Conservation (phyloP, 257 asterid species). For the Solanum peruvianum region DNA sequence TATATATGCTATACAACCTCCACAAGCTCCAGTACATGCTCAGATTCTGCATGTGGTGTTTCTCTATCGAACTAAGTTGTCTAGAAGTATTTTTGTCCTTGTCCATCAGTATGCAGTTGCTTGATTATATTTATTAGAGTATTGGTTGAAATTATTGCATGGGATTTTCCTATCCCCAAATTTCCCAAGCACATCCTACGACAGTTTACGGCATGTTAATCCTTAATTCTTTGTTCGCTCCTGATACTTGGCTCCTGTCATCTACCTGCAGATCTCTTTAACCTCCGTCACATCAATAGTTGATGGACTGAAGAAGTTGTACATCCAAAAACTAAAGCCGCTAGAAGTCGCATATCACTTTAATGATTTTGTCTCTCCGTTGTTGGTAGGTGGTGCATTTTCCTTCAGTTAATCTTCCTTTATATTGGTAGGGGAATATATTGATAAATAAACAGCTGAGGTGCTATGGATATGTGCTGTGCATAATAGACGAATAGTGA, state of each 20-base stretch:
- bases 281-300: slow-evolving; percentile 74
- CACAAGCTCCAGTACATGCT: neutral
- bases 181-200: neutral
- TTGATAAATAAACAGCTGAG: neutral
- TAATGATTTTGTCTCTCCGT: slow-evolving; percentile 85
- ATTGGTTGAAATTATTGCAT: neutral
- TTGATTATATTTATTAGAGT: neutral
- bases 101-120: neutral
- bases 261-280: slow-evolving; percentile 46
- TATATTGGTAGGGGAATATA: neutral
- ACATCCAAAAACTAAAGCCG: slow-evolving; percentile 82
- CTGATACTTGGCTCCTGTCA: neutral
- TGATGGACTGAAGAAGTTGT: slow-evolving; percentile 92
- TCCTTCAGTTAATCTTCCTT: neutral
- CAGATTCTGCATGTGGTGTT: neutral
- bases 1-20: neutral
- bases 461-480: slow-evolving; percentile 6
- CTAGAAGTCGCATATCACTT: slow-evolving; percentile 68
- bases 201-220: neutral
- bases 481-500: slow-evolving; percentile 64
- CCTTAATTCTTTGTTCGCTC: neutral
- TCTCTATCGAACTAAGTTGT: neutral
- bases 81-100: neutral
- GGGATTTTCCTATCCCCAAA: neutral
- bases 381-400: slow-evolving; percentile 43